Evolutionary conservation across 371 early-diverging fungal species (phyloP).

Genomic region (Lichtheimia corymbifera): DNA sequence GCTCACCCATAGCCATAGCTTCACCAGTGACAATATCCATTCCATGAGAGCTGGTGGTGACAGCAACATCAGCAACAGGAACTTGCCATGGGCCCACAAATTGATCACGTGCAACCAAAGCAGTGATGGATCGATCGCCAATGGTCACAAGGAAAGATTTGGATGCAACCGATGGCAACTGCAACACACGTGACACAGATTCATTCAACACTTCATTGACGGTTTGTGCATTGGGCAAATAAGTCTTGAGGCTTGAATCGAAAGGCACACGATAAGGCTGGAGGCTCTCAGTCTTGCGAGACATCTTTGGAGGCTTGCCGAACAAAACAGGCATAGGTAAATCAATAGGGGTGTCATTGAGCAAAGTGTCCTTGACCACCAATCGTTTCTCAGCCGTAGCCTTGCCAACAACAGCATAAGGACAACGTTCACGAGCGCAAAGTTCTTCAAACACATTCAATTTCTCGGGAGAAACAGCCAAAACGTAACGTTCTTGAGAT

Average conservation of each 20-base stretch:
- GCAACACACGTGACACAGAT: constrained; percentile 77
- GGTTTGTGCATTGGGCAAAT: constrained; percentile 42
- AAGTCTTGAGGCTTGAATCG: constrained; percentile 64
- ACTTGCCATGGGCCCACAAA: constrained; percentile 98
- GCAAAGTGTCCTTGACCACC: constrained; percentile 74
- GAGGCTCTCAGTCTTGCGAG: constrained; percentile 67
- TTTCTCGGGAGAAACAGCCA: constrained; percentile 77
- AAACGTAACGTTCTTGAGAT: constrained; percentile 95
- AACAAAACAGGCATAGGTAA: constrained; percentile 94
- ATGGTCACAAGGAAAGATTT: constrained; percentile 96
- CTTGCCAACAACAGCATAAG: constrained; percentile 87
- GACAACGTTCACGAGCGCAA: constrained; percentile 91
- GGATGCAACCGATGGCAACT: constrained; percentile 87
- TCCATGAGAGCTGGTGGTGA: constrained; percentile 78
- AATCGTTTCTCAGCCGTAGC: constrained; percentile 89
- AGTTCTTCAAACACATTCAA: constrained; percentile 73
- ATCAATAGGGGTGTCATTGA: constrained; percentile 78
- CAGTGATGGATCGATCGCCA: constrained; percentile 94
- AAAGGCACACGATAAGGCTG: constrained; percentile 57
- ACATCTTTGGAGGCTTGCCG: constrained; percentile 96
- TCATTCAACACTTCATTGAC: constrained; percentile 48
- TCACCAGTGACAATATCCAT: constrained; percentile 78
- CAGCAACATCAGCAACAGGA: constrained; percentile 95
- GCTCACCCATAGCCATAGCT: constrained; percentile 98
- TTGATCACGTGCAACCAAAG: constrained; percentile 93